Evolutionary conservation across 2,329 filamentous ascomycete species (phyloP).

Genomic region (Cordyceps tenuipes): DNA sequence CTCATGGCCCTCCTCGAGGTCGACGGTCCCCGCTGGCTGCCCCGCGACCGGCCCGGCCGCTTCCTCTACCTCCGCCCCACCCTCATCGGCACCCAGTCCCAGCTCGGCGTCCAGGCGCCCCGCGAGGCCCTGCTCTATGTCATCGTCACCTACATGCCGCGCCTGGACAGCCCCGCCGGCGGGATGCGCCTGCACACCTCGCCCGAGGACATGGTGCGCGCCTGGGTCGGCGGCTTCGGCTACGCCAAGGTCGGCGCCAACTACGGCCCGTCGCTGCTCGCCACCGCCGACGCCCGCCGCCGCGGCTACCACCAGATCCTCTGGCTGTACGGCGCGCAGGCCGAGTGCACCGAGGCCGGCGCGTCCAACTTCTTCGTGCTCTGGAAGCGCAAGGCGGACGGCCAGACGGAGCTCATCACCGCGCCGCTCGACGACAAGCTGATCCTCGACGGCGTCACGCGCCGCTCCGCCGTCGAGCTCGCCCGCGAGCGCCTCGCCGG

Average conservation of each 20-base stretch:
- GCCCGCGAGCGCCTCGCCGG: constrained; percentile 52
- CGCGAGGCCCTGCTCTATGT: constrained; percentile 84
- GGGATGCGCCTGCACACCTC: constrained; percentile 71
- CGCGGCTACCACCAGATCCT: constrained; percentile 81
- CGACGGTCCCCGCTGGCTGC: constrained; percentile 74
- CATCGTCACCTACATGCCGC: constrained; percentile 57
- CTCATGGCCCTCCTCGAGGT: constrained; percentile 62
- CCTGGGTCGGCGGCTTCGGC: constrained; percentile 89
- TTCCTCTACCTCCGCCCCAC: constrained; percentile 84
- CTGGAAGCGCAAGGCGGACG: constrained; percentile 46
- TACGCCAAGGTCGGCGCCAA: constrained; percentile 91
- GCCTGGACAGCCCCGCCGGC: constrained; percentile 41
- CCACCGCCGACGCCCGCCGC: constrained; percentile 64
- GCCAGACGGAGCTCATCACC: constrained; percentile 62
- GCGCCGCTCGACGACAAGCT: constrained; percentile 75
- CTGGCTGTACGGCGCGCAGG: constrained; percentile 79
- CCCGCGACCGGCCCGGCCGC: constrained; percentile 54
- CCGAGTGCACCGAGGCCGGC: constrained; percentile 80
- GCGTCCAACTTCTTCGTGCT: constrained; percentile 89
- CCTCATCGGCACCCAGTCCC: constrained; percentile 72
- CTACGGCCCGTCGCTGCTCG: constrained; percentile 76
- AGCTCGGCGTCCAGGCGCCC: constrained; percentile 73
- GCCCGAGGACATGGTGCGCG: constrained; percentile 73
- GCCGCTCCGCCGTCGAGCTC: constrained; percentile 69
- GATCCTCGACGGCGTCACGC: constrained; percentile 84